Evolutionary conservation across 495 filamentous ascomycete species (phyloP).

Genomic region (Neurospora tetrasperma): DNA sequence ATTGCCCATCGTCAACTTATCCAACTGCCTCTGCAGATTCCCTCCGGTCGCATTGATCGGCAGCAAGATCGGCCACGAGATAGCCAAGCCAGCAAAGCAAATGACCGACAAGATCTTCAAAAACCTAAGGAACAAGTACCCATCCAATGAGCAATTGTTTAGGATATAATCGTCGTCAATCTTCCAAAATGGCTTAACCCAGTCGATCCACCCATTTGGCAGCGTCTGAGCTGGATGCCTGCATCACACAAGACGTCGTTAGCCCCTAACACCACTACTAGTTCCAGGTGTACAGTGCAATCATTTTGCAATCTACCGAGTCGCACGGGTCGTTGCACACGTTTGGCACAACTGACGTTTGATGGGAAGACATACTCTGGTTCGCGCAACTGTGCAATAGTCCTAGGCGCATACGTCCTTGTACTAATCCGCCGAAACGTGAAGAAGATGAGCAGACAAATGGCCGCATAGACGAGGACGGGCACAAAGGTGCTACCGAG

Average conservation of each 20-base stretch:
- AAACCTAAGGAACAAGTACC: constrained; percentile 75
- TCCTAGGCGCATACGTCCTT: constrained; percentile 27
- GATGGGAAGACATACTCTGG: constrained; percentile 21
- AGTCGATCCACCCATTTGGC: constrained; percentile 56
- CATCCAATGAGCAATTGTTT: constrained; percentile 59
- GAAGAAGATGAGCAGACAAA: constrained; percentile 25
- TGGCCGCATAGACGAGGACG: constrained; percentile 29
- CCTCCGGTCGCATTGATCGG: constrained; percentile 68
- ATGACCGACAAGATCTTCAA: constrained; percentile 58
- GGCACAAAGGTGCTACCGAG: constrained; percentile 45
- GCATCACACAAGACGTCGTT: constrained; percentile 12
- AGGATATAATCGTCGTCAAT: constrained; percentile 53
- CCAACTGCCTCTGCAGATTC: constrained; percentile 47
- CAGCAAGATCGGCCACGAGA: constrained; percentile 71
- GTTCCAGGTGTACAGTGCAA: neutral
- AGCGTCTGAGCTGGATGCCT: constrained; percentile 56
- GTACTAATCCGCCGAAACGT: constrained; percentile 16
- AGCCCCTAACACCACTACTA: neutral
- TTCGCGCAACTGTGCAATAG: constrained; percentile 13
- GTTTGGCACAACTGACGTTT: neutral
- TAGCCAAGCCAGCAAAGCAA: constrained; percentile 57
- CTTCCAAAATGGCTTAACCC: constrained; percentile 51
- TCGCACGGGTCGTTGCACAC: neutral
- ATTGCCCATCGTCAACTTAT: constrained; percentile 58
- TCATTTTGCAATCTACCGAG: neutral